These are phyloP conservation scores for Phaeoacremonium minimum DNA, from an alignment of 2,329 filamentous ascomycete genomes.

Conservation along the genomic window DNA sequence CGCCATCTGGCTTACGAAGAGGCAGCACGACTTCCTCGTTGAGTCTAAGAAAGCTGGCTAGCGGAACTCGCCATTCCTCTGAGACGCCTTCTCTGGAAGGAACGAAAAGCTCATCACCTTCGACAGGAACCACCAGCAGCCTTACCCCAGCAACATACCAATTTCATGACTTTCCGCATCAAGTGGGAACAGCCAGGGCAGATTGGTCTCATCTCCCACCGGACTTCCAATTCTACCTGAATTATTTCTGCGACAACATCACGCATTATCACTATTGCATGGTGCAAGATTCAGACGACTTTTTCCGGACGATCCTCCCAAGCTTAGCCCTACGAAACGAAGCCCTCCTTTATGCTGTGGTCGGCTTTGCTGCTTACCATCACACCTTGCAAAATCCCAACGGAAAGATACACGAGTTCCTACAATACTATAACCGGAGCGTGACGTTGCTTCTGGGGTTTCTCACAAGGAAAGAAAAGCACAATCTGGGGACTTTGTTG, in stretches of 20 bases:
- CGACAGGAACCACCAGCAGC: constrained; percentile 35
- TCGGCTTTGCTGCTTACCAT: constrained; percentile 87
- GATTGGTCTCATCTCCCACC: constrained; percentile 58
- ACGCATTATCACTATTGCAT: constrained; percentile 80
- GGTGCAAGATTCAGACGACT: constrained; percentile 64
- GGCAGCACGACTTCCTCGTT: constrained; percentile 33
- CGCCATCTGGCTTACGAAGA: constrained; percentile 22
- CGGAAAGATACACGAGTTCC: constrained; percentile 74
- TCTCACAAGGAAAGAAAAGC: constrained; percentile 65
- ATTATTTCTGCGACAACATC: constrained; percentile 74
- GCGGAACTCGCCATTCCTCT: constrained; percentile 39
- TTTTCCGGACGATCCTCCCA: constrained; percentile 69
- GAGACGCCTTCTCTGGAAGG: constrained; percentile 50
- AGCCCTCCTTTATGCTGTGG: constrained; percentile 78
- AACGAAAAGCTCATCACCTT: constrained; percentile 49
- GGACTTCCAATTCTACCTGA: constrained; percentile 74
- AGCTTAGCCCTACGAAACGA: constrained; percentile 70
- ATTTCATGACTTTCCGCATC: constrained; percentile 21
- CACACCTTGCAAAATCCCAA: constrained; percentile 65
- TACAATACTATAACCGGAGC: constrained; percentile 87
- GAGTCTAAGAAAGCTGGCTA: constrained; percentile 22
- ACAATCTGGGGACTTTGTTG: constrained; percentile 70
- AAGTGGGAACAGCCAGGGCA: constrained; percentile 19
- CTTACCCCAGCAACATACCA: constrained; percentile 22
- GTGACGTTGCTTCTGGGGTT: constrained; percentile 71